Evolutionary conservation across 192 early-diverging fungal species (phyloP), one percentile per base, ranked within the genome.

Genomic region (Backusella psychrophila): DNA sequence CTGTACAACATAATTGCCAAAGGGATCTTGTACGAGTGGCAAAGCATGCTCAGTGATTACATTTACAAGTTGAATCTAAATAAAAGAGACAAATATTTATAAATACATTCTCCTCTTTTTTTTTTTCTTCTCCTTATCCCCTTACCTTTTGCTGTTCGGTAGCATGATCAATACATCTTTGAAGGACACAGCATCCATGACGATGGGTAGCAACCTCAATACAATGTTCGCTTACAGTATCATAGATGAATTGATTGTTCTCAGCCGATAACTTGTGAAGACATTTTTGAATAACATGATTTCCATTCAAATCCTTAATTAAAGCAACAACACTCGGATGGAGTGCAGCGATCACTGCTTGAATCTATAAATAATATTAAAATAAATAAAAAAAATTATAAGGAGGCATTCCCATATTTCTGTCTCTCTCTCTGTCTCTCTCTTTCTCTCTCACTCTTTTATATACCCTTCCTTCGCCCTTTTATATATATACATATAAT

Each of bases 211-310:
- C 93, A 11, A 96, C 93, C 59, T 95, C 92, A 35, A 89, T 78
- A 80, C 94, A 95, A 79, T 92, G 85, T 19, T 80, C 80, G 36
- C 92, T 90, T 14, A 96, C 94, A 5, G 92, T 90, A 76, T 95
- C 90, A 79, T 93, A 95, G 65, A 95, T 94, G 65, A 96, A 96
- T 88, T 95, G 93, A 84, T 95, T 95, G 72, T 95, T 85, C 72
- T 91, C 90, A 29, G 88, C 82, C 7, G 88, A 86, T 44, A 96
- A 85, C 23, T 91, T 86, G 75, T 88, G 87, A 35, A 96, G 86
- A 75, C 95, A 96, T 85, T 96, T 96, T 87, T 96, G 95, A 71
- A 96, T 92, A 23, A 95, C 94, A 76, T 96, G 95, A 80, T 96
- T 96, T 67, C 95, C 95, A 69, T 96, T 96, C 23, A 96, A 85